Conservation (phyloP, 257 asterid genomes). For the Voacanga thouarsii region DNA sequence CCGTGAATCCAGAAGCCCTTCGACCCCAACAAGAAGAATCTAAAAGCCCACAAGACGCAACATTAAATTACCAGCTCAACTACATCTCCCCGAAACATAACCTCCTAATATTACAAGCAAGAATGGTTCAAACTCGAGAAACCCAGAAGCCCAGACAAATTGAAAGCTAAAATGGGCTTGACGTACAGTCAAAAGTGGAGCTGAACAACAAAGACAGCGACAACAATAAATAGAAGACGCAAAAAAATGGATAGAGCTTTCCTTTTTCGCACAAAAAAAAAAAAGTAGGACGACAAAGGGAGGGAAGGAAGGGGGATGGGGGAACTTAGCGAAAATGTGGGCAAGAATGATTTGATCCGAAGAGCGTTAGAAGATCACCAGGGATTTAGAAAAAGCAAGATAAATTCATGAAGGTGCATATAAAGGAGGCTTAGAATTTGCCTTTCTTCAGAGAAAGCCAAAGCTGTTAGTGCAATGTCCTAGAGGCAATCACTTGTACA, state of each 20-base stretch:
- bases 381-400: conserved; percentile 21
- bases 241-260: background rate
- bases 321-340: conserved; percentile 7
- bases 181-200: background rate
- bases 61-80: too few species aligned
- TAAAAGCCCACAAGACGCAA: conserved; percentile 4
- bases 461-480: too few species aligned
- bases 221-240: background rate
- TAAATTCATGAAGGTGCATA: too few species aligned
- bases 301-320: background rate
- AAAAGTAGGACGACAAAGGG: background rate
- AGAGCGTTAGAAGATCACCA: conserved; percentile 30
- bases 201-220: background rate
- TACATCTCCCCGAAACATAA: conserved; percentile 23
- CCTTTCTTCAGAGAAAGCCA: too few species aligned
- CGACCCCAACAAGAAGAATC: conserved; percentile 19
- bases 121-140: background rate
- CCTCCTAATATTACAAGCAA: conserved; percentile 7
- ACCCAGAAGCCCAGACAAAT: background rate
- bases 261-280: too few species aligned
- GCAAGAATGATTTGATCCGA: conserved; percentile 20
- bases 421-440: too few species aligned
- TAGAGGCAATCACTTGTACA: too few species aligned
- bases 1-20: conserved; percentile 12
- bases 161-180: background rate